Evolutionary conservation across 2,329 filamentous ascomycete genomes (phyloP), one percentile per base, ranked within the genome.

Genomic region (Nigrospora sphaerica): DNA sequence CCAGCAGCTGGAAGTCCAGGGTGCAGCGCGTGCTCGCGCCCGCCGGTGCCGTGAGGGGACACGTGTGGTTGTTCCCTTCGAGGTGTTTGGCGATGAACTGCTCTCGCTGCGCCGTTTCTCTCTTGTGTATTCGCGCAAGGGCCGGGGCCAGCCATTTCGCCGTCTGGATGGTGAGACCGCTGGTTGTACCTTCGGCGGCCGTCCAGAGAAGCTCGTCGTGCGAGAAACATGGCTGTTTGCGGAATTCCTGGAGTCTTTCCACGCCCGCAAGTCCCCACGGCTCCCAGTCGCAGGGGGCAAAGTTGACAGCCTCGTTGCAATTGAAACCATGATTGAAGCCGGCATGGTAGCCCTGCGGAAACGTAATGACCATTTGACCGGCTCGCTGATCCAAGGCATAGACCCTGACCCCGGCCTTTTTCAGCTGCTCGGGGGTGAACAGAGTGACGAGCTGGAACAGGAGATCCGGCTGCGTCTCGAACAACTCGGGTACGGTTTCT

Each of bases 271-370:
- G 83, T 2, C 93, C 93, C 61, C 83, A 95, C 0, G 90, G 89
- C 59, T 98, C 93, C 93, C 93, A 98, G 57, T 98, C 93, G 28
- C 74, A 77, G 0, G 93, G 93, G 0, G 93, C 93, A 67, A 98
- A 98, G 62, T 98, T 98, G 56, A 98, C 93, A 6, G 93, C 93
- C 64, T 98, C 93, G 57, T 98, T 98, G 67, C 96, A 95, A 62
- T 98, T 98, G 72, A 98, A 98, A 0, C 87, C 93, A 58, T 98
- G 93, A 58, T 98, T 98, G 70, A 98, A 98, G 0, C 93, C 93
- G 6, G 93, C 92, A 62, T 98, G 93, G 57, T 97, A 98, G 0
- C 93, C 93, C 62, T 95, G 88, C 0, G 93, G 93, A 57, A 96
- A 98, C 0, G 93, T 98, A 52, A 98, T 84, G 52, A 98, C 91